Conservation (phyloP, 768 basidiomycete genomes). For the Lyophyllum decastes region DNA sequence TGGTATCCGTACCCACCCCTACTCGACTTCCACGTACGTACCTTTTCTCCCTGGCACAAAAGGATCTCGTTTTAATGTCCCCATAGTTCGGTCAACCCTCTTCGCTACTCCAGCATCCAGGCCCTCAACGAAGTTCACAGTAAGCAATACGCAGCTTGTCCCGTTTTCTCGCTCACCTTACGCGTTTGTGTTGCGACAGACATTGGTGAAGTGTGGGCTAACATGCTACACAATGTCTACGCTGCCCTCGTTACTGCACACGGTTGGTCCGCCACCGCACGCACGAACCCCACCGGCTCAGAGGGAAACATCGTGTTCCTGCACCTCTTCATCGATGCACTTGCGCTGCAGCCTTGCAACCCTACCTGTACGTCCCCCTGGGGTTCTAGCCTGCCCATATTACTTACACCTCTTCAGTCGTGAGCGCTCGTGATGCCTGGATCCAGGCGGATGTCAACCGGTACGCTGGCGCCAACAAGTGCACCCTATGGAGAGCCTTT, state of each 20-base stretch:
- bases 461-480: conserved; percentile 45
- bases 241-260: conserved; percentile 33
- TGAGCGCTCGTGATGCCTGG: conserved; percentile 48
- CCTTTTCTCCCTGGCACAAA: background rate
- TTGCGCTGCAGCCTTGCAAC: conserved; percentile 46
- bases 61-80: background rate
- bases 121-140: conserved; percentile 46
- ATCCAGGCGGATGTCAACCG: conserved; percentile 52
- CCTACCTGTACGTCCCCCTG: conserved; percentile 40
- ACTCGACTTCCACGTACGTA: conserved; percentile 50
- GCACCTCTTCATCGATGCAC: conserved; percentile 48
- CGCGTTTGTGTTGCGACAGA: conserved; percentile 11
- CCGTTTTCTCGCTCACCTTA: background rate
- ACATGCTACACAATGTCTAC: conserved; percentile 42
- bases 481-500: conserved; percentile 46
- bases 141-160: conserved; percentile 19
- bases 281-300: conserved; percentile 35
- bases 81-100: conserved; percentile 40
- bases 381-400: background rate
- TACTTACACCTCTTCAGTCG: conserved; percentile 24
- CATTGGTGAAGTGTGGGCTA: conserved; percentile 58
- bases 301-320: conserved; percentile 49
- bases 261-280: conserved; percentile 36
- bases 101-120: conserved; percentile 40
- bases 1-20: conserved; percentile 61